Base-by-base conservation (phyloP, 345 rosid genomes). In the Acer campestre region DNA sequence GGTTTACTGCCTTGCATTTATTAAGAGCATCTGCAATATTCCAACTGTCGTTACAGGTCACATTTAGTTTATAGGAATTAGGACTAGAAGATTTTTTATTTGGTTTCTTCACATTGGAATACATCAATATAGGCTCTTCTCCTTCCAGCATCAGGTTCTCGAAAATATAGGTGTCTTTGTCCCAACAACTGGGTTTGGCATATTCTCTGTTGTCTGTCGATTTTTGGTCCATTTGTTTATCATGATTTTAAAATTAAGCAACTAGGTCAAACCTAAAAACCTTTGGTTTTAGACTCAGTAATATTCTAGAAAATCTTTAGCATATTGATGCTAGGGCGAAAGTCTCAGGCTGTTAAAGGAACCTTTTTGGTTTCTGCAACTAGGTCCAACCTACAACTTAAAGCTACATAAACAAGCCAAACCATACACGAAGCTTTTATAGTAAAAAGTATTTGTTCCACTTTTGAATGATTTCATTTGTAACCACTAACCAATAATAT, bases 21-120 rank as follows among this genome's bases (percentile, higher is more conserved):
- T 61, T 46, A 71, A 51, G 40, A 69, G 25, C 49, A 49, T 63
- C 12, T 75, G 68, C 80, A 73, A 46, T 12, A 6, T 73, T 6
- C 27, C 44, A 44, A 13, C 49, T 20, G 53, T 20, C 20, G 20
- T 38, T 16, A 20, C 29, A 5, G 38, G n/a, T 10, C 29, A 58
- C 40, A 53, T n/a, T 44, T 58, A 11, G 17, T 14, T 56, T 40
- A 13, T 12, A 72, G 29, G 31, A 70, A 31, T 35, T 56, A 49
- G 35, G 56, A 18, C 35, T 38, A 56, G 55, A 72, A 72, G n/a
- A 31, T 20, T 69, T 22, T 9, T 46, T 1, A 0, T 69, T 69
- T 69, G 38, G 7, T 53, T 70, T 22, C 63, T 35, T 35, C 17
- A 18, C 40, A 38, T 72, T 38, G 7, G 64, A 38, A 31, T 38